Conservation (phyloP, 176 grass and related monocot genomes). For the Avena insularis region DNA sequence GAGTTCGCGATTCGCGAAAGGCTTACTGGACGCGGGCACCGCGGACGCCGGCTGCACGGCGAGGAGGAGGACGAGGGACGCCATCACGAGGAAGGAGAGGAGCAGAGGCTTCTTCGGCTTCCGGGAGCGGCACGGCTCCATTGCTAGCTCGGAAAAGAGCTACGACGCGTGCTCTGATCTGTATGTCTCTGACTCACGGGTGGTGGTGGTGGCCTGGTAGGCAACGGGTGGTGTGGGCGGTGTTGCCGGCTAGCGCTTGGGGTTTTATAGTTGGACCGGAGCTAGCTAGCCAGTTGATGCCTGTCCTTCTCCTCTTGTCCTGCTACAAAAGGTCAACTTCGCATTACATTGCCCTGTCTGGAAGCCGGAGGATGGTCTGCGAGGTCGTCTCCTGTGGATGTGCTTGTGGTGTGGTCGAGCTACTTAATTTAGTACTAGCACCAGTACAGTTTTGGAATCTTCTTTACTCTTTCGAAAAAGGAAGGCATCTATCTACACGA, state of each 20-base stretch:
- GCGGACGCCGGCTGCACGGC: conserved; percentile 21
- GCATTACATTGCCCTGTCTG: background rate
- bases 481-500: background rate
- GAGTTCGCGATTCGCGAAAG: too few species aligned
- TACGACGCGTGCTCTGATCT: background rate
- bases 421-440: too few species aligned
- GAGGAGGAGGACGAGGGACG: background rate
- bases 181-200: conserved; percentile 10
- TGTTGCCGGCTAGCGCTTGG: background rate
- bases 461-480: background rate
- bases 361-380: background rate
- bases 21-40: conserved; percentile 49
- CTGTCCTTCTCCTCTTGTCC: conserved; percentile 7
- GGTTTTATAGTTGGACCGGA: conserved; percentile 54
- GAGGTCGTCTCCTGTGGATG: background rate
- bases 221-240: background rate
- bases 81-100: background rate
- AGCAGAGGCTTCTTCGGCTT: background rate
- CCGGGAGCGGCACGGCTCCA: conserved; percentile 31
- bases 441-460: too few species aligned
- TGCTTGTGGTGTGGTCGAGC: too few species aligned
- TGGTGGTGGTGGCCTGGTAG: conserved; percentile 21
- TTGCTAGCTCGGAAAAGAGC: background rate
- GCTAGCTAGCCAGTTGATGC: background rate
- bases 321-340: conserved; percentile 40